phyloP scores from a whole-genome alignment of 2,329 filamentous ascomycete species.

The Trichoderma breve region DNA sequence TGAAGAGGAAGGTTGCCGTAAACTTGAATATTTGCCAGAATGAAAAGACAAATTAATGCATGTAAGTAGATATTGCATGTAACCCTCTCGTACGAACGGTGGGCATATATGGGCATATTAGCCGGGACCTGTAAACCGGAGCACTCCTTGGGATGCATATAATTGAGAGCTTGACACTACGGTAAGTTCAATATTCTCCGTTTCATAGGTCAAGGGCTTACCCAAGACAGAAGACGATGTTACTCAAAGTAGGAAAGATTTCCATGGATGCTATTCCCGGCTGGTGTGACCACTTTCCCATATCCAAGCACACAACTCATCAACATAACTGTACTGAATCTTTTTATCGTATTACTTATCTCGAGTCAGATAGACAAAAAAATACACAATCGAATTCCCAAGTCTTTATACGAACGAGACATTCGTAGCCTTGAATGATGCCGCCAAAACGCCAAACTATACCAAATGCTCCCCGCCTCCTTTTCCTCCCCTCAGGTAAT shows the following conservation, averaged over 20 bases:
- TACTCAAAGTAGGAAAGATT: neutral
- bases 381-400: neutral
- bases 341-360: constrained; percentile 7
- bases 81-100: neutral
- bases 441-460: constrained; percentile 16
- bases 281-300: neutral
- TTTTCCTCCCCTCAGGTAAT: neutral
- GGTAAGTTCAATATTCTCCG: neutral
- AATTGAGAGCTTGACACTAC: neutral
- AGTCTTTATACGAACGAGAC: neutral
- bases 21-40: neutral
- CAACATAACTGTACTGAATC: neutral
- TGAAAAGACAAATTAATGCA: neutral
- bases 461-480: constrained; percentile 15
- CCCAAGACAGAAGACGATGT: neutral
- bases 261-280: neutral
- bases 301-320: neutral
- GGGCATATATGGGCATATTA: neutral
- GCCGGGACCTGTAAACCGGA: neutral
- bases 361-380: neutral
- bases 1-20: neutral
- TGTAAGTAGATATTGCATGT: neutral
- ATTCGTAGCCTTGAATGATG: constrained; percentile 7
- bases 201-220: neutral
- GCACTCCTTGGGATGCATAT: neutral